These are phyloP conservation scores for Mercurialis annua DNA, from an alignment of 345 rosid genomes.

Conservation along the genomic window DNA sequence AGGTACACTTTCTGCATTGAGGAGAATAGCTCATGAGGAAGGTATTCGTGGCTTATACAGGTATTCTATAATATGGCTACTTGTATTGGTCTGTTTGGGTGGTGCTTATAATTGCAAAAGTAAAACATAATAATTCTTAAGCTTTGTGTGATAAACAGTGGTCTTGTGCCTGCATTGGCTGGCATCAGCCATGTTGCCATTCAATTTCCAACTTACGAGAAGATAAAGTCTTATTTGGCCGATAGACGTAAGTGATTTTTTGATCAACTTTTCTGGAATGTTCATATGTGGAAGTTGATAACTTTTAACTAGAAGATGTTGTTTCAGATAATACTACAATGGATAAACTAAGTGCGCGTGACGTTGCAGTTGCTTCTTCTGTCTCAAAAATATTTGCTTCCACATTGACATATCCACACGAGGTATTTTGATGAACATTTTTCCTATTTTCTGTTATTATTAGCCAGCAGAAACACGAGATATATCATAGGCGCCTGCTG, in stretches of 20 bases:
- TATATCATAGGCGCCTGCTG: background rate
- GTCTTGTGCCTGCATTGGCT: conserved; percentile 84
- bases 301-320: conserved; percentile 8
- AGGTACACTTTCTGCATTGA: conserved; percentile 71
- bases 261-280: background rate
- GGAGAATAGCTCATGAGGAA: conserved; percentile 74
- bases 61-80: conserved; percentile 22
- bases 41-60: conserved; percentile 88
- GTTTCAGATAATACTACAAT: conserved; percentile 49
- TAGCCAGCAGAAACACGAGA: background rate
- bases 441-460: background rate
- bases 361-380: conserved; percentile 87
- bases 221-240: conserved; percentile 64
- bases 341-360: conserved; percentile 67
- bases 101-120: background rate
- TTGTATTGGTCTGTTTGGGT: background rate
- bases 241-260: conserved; percentile 38
- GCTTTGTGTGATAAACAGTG: conserved; percentile 44
- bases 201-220: conserved; percentile 81
- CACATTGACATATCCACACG: conserved; percentile 86
- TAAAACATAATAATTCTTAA: background rate
- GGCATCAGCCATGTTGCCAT: conserved; percentile 94
- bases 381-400: conserved; percentile 88
- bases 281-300: background rate
- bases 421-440: conserved; percentile 40